These are phyloP conservation scores for Sphaerosporella brunnea DNA, from an alignment of 495 filamentous ascomycete species.

Conservation along the genomic window DNA sequence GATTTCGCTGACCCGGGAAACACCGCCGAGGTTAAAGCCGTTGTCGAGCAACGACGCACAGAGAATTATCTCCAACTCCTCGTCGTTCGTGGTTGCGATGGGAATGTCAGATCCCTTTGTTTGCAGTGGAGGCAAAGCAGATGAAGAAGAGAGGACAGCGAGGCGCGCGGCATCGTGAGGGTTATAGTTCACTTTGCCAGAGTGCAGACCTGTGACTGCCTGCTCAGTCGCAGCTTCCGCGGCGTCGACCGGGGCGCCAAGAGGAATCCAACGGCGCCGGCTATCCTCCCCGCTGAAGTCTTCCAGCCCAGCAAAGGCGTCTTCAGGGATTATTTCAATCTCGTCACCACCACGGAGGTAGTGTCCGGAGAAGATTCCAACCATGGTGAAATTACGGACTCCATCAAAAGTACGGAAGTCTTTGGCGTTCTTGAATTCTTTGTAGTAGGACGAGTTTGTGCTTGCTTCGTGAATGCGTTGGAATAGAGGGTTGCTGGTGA, in stretches of 20 bases:
- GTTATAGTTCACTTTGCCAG: conserved; percentile 3
- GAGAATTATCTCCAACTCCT: conserved; percentile 25
- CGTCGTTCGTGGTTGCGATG: not conserved
- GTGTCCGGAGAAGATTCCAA: conserved; percentile 18
- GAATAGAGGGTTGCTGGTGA: conserved; percentile 11
- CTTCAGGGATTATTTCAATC: conserved; percentile 10
- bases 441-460: conserved; percentile 20
- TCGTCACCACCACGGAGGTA: conserved; percentile 21
- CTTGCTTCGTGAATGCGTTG: conserved; percentile 14
- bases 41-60: conserved; percentile 35
- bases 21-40: conserved; percentile 33
- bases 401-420: conserved; percentile 19
- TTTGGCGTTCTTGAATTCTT: conserved; percentile 10
- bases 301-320: conserved; percentile 9
- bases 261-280: not conserved
- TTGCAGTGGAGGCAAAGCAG: conserved; percentile 6
- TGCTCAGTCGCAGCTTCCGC: not conserved
- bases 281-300: not conserved
- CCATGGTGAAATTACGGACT: conserved; percentile 13
- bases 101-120: conserved; percentile 5
- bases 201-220: not conserved
- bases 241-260: not conserved
- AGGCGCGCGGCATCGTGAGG: not conserved
- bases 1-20: conserved; percentile 33
- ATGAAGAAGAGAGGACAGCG: not conserved